Evolutionary conservation across 305 asterid species (phyloP).

Genomic region (Fraxinus ornus): DNA sequence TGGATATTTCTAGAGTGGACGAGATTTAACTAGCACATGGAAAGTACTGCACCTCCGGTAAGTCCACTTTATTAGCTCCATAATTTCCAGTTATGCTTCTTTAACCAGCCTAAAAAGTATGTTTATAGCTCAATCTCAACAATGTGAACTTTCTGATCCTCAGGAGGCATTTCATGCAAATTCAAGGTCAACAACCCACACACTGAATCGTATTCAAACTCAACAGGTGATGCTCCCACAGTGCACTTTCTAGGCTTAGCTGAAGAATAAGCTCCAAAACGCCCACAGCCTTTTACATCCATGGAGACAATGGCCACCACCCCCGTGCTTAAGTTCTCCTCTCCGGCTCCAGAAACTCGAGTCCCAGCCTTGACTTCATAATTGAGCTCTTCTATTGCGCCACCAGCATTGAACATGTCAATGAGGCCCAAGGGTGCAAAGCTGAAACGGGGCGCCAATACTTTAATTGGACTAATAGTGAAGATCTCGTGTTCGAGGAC

Average conservation of each 20-base stretch:
- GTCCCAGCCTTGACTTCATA: constrained; percentile 23
- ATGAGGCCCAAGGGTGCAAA: constrained; percentile 83
- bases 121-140: constrained; percentile 46
- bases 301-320: constrained; percentile 41
- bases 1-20: neutral
- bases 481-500: constrained; percentile 76
- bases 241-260: constrained; percentile 52
- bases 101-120: constrained; percentile 22
- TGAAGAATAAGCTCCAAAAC: constrained; percentile 82
- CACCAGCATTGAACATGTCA: constrained; percentile 79
- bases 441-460: constrained; percentile 38
- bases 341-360: constrained; percentile 17
- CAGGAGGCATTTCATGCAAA: constrained; percentile 51
- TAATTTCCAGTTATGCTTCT: constrained; percentile 12
- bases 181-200: constrained; percentile 45
- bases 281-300: constrained; percentile 77
- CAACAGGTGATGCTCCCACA: constrained; percentile 40
- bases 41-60: neutral
- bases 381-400: constrained; percentile 47
- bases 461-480: constrained; percentile 65
- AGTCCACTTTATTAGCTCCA: neutral
- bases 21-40: neutral
- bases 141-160: constrained; percentile 37
- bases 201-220: constrained; percentile 40
- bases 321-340: constrained; percentile 42